Percentiles rank a stretch among this genome's conserved stretches.
These are phyloP conservation scores for Eimeria tenella DNA, from an alignment of 169 alveolate genomes.

Conservation along the genomic window DNA sequence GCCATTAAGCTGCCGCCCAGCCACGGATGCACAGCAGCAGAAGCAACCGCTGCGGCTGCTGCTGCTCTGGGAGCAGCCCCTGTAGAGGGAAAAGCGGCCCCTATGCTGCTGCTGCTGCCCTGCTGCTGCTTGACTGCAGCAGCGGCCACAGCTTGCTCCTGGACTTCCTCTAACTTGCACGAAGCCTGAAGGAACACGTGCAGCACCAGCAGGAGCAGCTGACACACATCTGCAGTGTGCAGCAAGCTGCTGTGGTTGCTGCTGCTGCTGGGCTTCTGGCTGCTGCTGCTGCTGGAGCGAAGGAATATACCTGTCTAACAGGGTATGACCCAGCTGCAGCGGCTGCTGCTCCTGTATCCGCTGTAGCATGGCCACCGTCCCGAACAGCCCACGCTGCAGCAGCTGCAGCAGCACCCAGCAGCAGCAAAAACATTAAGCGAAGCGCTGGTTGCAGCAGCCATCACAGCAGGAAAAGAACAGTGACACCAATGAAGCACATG, in stretches of 20 bases:
- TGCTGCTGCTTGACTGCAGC: slow-evolving; percentile 34
- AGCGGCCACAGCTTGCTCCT: not conserved
- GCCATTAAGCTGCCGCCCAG: not conserved
- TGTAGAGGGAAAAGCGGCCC: not conserved
- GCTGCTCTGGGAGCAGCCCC: not conserved
- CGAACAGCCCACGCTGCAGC: slow-evolving; percentile 4
- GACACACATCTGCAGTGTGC: not conserved
- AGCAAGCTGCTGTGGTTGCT: not conserved
- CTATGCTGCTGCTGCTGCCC: slow-evolving; percentile 46
- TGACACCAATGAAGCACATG: not conserved
- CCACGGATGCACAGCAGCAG: slow-evolving; percentile 46
- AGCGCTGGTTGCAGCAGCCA: too few species aligned
- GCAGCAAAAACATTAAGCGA: not conserved
- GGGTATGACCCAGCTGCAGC: slow-evolving; percentile 32
- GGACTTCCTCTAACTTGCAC: not conserved
- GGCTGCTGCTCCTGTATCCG: not conserved
- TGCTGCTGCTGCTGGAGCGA: not conserved
- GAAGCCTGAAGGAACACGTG: not conserved
- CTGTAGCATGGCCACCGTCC: slow-evolving; percentile 3
- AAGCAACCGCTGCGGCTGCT: slow-evolving; percentile 20
- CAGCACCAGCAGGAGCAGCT: slow-evolving; percentile 41
- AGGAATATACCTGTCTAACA: not conserved
- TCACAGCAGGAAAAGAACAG: not conserved
- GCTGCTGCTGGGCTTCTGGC: not conserved
- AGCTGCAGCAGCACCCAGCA: not conserved